Base-by-base conservation (phyloP, 176 grass and related monocot species). In the Cymbopogon citratus region DNA sequence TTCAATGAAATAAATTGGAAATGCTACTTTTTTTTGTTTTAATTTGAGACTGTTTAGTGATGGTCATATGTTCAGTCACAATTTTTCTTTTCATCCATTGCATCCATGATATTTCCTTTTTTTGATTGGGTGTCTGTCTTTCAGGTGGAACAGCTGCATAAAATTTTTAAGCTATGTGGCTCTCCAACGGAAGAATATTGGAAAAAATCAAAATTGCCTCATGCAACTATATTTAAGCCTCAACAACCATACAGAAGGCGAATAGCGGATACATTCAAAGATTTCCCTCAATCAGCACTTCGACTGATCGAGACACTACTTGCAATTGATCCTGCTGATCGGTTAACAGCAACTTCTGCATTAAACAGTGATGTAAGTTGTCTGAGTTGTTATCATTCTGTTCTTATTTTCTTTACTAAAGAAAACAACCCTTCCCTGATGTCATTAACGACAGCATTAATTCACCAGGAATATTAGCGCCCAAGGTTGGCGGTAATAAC, bases 201-300 rank as follows among this genome's bases (percentile, higher is more conserved):
- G 93, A 95, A 92, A 84, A 95, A 95, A 62, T 95, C 93, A 18
- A 95, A 95, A 82, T 80, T 95, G 82, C 93, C 90, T 52, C 90
- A 95, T 87, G 93, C 93, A 51, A 95, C 93, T 13, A 95, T 95
- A 86, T 95, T 95, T 83, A 95, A 95, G 75, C 93, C 93, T 51
- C 93, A 95, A 12, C 90, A 95, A 10, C 87, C 93, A 34, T 95
- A 95, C 80, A 92, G 70, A 72, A 89, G 93, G 66, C 52, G 90
- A 69, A 88, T 95, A 87, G 81, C 90, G 5, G 84, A 95, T 61
- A 92, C 93, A 83, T 95, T 95, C 69, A 92, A 92, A 89, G 93
- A 95, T 85, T 90, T 95, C 48, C 93, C 93, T 15, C 90, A 88
- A 78, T 79, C 93, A 74, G 87, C 90, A 87, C 65, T 95, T n/a